These are phyloP conservation scores for Ramaria sp. DNA, from an alignment of 768 basidiomycete genomes.

Conservation along the genomic window DNA sequence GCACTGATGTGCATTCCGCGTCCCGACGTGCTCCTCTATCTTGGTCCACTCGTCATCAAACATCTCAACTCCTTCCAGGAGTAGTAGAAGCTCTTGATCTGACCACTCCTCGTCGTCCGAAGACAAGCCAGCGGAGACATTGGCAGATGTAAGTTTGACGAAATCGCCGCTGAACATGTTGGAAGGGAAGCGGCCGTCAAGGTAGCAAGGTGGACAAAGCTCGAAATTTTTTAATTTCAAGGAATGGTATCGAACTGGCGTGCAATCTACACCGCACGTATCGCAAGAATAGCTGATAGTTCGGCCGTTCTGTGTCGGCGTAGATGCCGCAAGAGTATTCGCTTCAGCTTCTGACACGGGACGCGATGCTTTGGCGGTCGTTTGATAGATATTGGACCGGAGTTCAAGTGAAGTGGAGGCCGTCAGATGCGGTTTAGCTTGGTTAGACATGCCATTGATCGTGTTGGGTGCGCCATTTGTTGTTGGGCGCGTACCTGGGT, in stretches of 20 bases:
- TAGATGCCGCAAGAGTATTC: constrained; percentile 34
- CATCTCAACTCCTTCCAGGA: constrained; percentile 98
- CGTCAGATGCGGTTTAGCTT: constrained; percentile 17
- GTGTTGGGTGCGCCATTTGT: constrained; percentile 39
- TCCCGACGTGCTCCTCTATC: constrained; percentile 88
- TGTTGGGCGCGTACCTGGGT: constrained; percentile 60
- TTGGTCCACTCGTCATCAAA: constrained; percentile 94
- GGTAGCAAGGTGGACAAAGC: constrained; percentile 86
- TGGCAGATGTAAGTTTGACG: constrained; percentile 58
- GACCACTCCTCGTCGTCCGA: constrained; percentile 60
- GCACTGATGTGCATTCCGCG: constrained; percentile 87
- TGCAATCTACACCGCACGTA: constrained; percentile 92
- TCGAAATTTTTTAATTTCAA: constrained; percentile 88
- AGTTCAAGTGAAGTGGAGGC: constrained; percentile 75
- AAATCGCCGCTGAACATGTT: constrained; percentile 97
- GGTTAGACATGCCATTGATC: constrained; percentile 19
- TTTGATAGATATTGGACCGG: constrained; percentile 80
- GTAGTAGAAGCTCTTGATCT: constrained; percentile 77
- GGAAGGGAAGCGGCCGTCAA: constrained; percentile 93
- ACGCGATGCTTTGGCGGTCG: constrained; percentile 73
- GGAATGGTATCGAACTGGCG: constrained; percentile 79
- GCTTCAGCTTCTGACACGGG: constrained; percentile 62
- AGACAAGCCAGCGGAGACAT: constrained; percentile 11
- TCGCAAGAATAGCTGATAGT: constrained; percentile 66
- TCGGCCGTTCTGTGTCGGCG: constrained; percentile 30